Evolutionary conservation across 2,329 filamentous ascomycete genomes (phyloP), one percentile per base, ranked within the genome.

Genomic region (Cladosporium velox): DNA sequence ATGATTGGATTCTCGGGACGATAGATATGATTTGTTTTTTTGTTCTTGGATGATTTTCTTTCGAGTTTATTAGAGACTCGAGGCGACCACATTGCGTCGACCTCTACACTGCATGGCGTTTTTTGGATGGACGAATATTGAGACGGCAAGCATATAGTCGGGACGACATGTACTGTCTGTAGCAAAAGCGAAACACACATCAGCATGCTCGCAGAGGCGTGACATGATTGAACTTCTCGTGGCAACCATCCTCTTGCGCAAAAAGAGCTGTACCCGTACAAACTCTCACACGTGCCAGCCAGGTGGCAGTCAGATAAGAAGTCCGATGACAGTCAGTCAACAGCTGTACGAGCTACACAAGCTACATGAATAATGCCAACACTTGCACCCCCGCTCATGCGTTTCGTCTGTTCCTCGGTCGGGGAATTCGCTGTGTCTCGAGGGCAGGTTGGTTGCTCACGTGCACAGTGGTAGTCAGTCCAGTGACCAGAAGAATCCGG

Each of bases 361-460:
- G 14, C 51, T 30, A 35, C 18, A 51, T 62, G 59, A 62, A 62
- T 62, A 62, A 62, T 62, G 59, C 59, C 59, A 62, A 62, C 59
- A 35, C 28, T 21, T 12, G 51, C 44, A 5, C 12, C 59, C 58
- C 47, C 59, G 47, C 44, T 52, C 57, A 44, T 28, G 21, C 24
- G 21, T 41, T 30, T 34, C 18, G 26, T 57, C 18, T 32, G 52
- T n/a, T 26, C 55, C 55, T 58, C 55, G 55, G 55, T 24, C 21
- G 12, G 8, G 55, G 4, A 41, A 28, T 21, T 5, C 8, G 41
- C 41, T 11, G 41, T 47, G 41, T 47, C 41, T n/a, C 24, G 8
- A 21, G n/a, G 41, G n/a, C n/a, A 47, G 41, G 1, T 47, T 21
- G 8, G n/a, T 47, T n/a, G 55, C 11, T 58, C 55, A 38, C 55